Percentiles rank a stretch among this genome's conserved stretches.
phyloP scores from a whole-genome alignment of 768 basidiomycete genomes.

The Gloeophyllum trabeum region DNA sequence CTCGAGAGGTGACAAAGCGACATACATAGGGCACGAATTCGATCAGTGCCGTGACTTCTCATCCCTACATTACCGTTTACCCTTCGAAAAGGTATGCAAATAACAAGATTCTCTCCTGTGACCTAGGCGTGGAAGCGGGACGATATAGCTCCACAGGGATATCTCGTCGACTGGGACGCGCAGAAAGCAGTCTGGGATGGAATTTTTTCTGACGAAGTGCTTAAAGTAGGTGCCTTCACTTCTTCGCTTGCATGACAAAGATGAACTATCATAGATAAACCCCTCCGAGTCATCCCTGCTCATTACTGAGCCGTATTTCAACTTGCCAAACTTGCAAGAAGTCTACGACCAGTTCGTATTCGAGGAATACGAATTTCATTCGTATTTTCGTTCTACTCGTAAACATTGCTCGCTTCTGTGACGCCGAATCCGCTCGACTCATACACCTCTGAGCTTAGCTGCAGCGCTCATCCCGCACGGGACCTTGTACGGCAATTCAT shows the following conservation, averaged over 20 bases:
- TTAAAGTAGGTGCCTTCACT: constrained; percentile 36
- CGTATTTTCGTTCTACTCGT: constrained; percentile 79
- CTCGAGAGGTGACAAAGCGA: constrained; percentile 72
- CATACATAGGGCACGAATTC: constrained; percentile 83
- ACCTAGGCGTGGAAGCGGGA: background rate
- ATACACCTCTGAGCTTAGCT: constrained; percentile 32
- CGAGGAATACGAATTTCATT: constrained; percentile 90
- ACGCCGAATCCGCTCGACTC: constrained; percentile 10
- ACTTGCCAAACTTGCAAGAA: constrained; percentile 85
- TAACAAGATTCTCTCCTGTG: no score
- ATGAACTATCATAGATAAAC: constrained; percentile 47
- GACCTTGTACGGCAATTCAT: constrained; percentile 43
- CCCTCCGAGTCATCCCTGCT: constrained; percentile 65
- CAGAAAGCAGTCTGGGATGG: constrained; percentile 94
- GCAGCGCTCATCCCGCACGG: constrained; percentile 74
- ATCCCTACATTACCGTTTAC: constrained; percentile 70
- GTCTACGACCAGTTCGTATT: constrained; percentile 93
- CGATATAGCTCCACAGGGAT: constrained; percentile 45
- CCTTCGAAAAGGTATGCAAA: constrained; percentile 93
- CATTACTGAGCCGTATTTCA: constrained; percentile 92
- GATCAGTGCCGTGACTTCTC: constrained; percentile 69
- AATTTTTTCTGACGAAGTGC: constrained; percentile 61
- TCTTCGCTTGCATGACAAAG: no score
- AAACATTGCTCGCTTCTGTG: constrained; percentile 19
- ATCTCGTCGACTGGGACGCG: constrained; percentile 90